These are phyloP conservation scores for Heritiera littoralis DNA, from an alignment of 345 rosid species.

Conservation along the genomic window DNA sequence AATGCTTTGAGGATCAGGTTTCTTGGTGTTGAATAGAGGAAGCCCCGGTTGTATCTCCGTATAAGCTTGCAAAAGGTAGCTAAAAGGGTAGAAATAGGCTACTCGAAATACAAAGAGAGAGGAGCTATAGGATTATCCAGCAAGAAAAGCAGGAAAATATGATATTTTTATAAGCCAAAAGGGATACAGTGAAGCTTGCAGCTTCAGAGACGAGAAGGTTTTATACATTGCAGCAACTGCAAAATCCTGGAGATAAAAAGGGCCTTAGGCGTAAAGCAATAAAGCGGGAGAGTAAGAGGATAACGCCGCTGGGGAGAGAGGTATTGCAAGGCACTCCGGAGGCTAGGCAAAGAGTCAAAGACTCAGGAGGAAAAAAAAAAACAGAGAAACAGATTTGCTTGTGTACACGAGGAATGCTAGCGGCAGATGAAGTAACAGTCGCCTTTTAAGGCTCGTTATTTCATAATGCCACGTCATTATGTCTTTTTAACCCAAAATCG, in stretches of 20 bases:
- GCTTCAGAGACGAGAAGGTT: background rate
- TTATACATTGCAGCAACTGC: slow-evolving; percentile 1
- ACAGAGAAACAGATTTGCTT: too few species aligned
- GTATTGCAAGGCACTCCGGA: too few species aligned
- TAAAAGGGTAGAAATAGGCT: background rate
- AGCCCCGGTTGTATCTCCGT: slow-evolving; percentile 42
- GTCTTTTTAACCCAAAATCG: too few species aligned
- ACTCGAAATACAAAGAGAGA: background rate
- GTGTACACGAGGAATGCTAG: too few species aligned
- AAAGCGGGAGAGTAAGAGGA: too few species aligned
- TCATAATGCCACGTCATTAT: too few species aligned
- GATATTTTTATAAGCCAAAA: background rate
- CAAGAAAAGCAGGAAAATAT: background rate
- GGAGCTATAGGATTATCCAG: background rate
- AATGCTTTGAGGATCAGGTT: slow-evolving; percentile 23
- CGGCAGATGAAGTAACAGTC: too few species aligned
- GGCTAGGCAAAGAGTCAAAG: too few species aligned
- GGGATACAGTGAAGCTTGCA: background rate
- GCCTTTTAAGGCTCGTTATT: too few species aligned
- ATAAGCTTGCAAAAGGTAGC: background rate
- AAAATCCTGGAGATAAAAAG: background rate
- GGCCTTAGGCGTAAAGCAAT: too few species aligned
- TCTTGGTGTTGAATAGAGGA: slow-evolving; percentile 14
- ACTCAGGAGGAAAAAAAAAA: too few species aligned
- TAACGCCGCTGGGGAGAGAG: too few species aligned